A percentile compares a stretch with the other conserved stretches of the same genome.
Evolutionary conservation across 2,329 filamentous ascomycete genomes (phyloP).

Genomic region (Sordariomycetes sp.): DNA sequence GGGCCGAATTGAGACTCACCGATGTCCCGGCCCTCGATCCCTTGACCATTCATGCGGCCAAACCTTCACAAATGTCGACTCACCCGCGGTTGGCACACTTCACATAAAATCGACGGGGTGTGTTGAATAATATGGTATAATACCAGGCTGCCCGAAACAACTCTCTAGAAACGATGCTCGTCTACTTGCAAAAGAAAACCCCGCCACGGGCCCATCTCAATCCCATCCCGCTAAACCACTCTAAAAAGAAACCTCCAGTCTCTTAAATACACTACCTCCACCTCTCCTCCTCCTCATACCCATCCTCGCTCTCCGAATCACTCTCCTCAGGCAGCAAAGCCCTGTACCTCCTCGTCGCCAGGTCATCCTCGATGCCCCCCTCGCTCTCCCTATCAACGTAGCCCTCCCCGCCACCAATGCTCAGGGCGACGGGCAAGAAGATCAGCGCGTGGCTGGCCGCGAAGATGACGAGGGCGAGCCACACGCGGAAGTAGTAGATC

Average conservation of each 20-base stretch:
- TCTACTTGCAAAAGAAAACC: no score
- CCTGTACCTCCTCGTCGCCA: slow-evolving; percentile 69
- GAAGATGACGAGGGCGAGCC: slow-evolving; percentile 83
- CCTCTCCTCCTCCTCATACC: neutral
- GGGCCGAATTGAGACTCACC: no score
- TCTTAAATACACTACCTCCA: neutral
- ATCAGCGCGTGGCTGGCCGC: slow-evolving; percentile 82
- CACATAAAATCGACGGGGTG: no score
- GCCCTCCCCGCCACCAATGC: slow-evolving; percentile 73
- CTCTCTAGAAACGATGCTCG: no score
- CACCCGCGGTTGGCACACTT: no score
- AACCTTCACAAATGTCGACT: no score
- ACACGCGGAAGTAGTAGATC: slow-evolving; percentile 97
- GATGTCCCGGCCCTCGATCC: no score
- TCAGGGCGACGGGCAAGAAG: slow-evolving; percentile 83
- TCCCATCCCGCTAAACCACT: no score
- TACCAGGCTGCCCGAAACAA: no score
- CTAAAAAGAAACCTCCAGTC: neutral
- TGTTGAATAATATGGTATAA: no score
- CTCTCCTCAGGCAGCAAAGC: slow-evolving; percentile 66
- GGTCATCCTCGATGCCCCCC: slow-evolving; percentile 80
- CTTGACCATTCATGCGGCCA: no score
- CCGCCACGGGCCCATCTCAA: no score
- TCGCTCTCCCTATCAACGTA: slow-evolving; percentile 83
- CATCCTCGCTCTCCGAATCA: slow-evolving; percentile 47